These are phyloP conservation scores for Leptoxyphium fumago DNA, from an alignment of 2,329 filamentous ascomycete species.

Conservation along the genomic window DNA sequence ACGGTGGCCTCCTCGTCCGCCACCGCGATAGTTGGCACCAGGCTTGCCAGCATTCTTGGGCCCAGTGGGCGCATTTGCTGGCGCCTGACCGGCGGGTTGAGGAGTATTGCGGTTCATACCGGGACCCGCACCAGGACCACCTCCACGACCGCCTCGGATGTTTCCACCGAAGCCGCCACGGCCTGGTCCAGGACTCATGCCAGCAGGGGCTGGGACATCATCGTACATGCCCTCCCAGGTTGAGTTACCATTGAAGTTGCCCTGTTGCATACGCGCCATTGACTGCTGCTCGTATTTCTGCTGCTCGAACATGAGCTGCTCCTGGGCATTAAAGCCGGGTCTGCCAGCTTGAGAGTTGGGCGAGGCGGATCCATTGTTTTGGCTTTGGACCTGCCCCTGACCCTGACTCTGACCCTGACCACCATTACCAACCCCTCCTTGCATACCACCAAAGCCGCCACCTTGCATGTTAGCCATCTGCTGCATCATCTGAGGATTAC, in stretches of 20 bases:
- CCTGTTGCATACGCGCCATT: conserved; percentile 37
- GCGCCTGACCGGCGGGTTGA: conserved; percentile 36
- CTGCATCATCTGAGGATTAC: conserved; percentile 37
- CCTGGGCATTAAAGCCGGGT: conserved; percentile 50
- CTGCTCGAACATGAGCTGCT: conserved; percentile 62
- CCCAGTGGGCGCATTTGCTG: conserved; percentile 78
- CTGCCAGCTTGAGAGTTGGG: conserved; percentile 6
- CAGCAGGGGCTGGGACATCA: conserved; percentile 72
- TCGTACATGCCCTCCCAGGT: conserved; percentile 99
- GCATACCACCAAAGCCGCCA: conserved; percentile 1
- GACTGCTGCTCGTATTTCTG: conserved; percentile 64
- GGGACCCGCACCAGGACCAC: conserved; percentile 18
- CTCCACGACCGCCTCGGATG: conserved; percentile 21
- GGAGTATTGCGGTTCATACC: conserved; percentile 8
- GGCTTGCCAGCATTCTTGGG: conserved; percentile 90
- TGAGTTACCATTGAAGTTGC: conserved; percentile 50
- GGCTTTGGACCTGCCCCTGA: neutral
- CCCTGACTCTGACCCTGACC: neutral
- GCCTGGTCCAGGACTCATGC: conserved; percentile 32
- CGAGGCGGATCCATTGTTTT: neutral
- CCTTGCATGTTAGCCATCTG: conserved; percentile 18
- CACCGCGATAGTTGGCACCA: conserved; percentile 85
- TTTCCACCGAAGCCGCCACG: conserved; percentile 22
- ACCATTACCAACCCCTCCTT: conserved; percentile 16
- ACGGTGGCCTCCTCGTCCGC: conserved; percentile 53